Conservation (phyloP, 306 rosid species). For the Prunus mira region DNA sequence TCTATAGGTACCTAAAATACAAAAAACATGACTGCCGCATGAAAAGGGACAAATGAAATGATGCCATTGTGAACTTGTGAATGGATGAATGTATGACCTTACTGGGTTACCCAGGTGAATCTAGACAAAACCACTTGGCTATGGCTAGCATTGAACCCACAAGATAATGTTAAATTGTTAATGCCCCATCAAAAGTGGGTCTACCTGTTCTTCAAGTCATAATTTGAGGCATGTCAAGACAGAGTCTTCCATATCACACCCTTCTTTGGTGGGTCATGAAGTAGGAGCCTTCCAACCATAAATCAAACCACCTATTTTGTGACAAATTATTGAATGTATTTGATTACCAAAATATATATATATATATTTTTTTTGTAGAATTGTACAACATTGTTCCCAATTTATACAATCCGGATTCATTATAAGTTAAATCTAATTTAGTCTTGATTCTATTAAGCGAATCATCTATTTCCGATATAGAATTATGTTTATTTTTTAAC, state of each 20-base stretch:
- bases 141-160: not conserved
- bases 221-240: not conserved
- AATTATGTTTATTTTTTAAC: too few species aligned
- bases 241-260: not conserved
- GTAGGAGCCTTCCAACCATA: not conserved
- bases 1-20: not conserved
- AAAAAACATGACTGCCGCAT: slow-evolving; percentile 15
- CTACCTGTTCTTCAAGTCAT: not conserved
- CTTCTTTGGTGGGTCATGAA: not conserved
- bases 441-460: too few species aligned
- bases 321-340: not conserved
- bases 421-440: too few species aligned
- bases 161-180: not conserved
- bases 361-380: too few species aligned
- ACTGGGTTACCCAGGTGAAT: not conserved
- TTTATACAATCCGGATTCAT: too few species aligned
- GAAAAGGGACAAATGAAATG: slow-evolving; percentile 22
- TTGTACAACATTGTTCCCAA: too few species aligned
- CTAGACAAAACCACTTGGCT: not conserved
- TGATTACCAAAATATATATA: too few species aligned
- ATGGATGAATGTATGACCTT: not conserved
- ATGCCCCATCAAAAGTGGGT: not conserved
- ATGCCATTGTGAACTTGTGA: not conserved
- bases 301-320: not conserved
- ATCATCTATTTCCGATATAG: too few species aligned